These are phyloP conservation scores for Phaeosphaeriaceae sp. DNA, from an alignment of 2,329 filamentous ascomycete genomes.

Conservation along the genomic window DNA sequence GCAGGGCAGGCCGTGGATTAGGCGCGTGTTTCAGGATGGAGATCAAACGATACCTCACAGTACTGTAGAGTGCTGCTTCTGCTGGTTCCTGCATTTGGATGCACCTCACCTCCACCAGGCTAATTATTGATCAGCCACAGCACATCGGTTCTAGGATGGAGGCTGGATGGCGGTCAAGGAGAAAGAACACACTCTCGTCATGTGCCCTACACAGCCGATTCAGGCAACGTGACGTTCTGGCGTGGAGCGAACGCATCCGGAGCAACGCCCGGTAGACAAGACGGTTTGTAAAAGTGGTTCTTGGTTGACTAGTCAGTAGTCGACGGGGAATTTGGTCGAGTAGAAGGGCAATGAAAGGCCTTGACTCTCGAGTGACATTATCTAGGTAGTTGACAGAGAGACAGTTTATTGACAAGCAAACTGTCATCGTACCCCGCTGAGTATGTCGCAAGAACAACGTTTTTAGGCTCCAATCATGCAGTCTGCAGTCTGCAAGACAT, in stretches of 20 bases:
- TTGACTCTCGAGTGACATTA: no score
- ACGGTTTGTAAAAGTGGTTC: no score
- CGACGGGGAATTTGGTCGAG: no score
- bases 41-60: constrained; percentile 47
- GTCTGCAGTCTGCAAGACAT: no score
- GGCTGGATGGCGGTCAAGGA: constrained; percentile 22
- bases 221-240: constrained; percentile 5
- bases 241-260: background rate
- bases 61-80: constrained; percentile 40
- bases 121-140: constrained; percentile 30
- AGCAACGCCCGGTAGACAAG: background rate
- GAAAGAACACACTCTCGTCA: constrained; percentile 21
- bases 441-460: no score
- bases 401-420: no score
- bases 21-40: constrained; percentile 43
- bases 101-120: constrained; percentile 22
- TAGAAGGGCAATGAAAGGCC: no score
- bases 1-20: constrained; percentile 17
- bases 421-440: no score
- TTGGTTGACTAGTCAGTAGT: no score
- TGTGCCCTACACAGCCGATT: constrained; percentile 9
- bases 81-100: constrained; percentile 47
- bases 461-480: no score
- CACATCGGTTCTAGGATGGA: constrained; percentile 22
- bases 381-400: no score